These are phyloP conservation scores for Phanerodontia chrysosporium DNA, from an alignment of 768 basidiomycete species.

Conservation along the genomic window DNA sequence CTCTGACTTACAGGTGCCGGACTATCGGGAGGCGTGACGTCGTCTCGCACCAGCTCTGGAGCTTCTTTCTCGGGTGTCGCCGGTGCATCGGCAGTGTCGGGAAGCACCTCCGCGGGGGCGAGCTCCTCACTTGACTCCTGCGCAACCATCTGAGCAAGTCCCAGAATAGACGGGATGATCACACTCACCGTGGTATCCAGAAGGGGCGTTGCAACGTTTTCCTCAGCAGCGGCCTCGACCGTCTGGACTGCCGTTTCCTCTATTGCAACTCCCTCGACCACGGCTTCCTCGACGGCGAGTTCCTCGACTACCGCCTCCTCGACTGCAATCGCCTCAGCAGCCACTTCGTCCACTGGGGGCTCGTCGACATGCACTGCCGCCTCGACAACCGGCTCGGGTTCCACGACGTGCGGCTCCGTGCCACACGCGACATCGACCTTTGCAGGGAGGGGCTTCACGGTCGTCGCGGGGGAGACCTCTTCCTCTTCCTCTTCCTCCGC, in stretches of 20 bases:
- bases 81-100: background rate
- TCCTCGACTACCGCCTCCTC: too few species aligned
- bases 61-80: background rate
- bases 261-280: too few species aligned
- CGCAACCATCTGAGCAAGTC: too few species aligned
- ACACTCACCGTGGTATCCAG: too few species aligned
- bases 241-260: too few species aligned
- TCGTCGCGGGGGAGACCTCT: background rate
- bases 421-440: background rate
- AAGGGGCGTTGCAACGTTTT: too few species aligned
- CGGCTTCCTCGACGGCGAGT: too few species aligned
- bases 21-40: background rate
- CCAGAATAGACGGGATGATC: too few species aligned
- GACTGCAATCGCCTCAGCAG: background rate
- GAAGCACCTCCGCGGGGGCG: too few species aligned
- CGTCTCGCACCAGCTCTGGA: background rate
- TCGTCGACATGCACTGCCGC: background rate
- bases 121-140: too few species aligned
- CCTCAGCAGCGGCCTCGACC: too few species aligned
- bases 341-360: background rate
- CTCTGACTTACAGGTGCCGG: background rate
- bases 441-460: background rate
- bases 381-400: background rate
- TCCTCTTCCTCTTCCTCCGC: background rate
- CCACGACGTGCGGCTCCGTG: background rate